Base-by-base conservation (phyloP, 2,329 filamentous ascomycete genomes). In the Calcarisporium arbuscula region DNA sequence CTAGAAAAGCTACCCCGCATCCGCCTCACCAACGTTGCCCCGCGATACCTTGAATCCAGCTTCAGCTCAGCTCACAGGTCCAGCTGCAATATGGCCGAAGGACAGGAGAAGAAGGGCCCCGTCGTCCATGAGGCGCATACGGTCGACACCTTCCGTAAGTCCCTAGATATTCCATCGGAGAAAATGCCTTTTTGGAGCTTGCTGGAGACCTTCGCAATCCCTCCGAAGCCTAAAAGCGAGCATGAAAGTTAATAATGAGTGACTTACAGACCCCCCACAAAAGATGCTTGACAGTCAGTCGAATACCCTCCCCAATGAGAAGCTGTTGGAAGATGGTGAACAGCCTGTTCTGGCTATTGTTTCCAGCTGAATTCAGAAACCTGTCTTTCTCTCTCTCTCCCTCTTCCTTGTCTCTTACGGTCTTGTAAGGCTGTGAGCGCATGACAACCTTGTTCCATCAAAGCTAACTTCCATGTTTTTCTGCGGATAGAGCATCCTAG, bases 91-190 rank as follows among this genome's bases (percentile, higher is more conserved):
- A 74, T 75, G 71, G 64, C 64, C 52, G 62, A 53, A 43, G 58
- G 60, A 38, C 46, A 58, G 44, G n/a, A n/a, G n/a, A 48, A 48
- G 34, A 52, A 72, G 67, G 57, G 54, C 50, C 48, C 74, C 72
- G 30, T 80, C 51, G 82, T 88, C 51, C 70, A 72, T 42, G 84
- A 88, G 69, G 82, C 83, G 53, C 82, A 87, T 61, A 64, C 80
- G 54, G 82, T 87, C 49, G 80, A 85, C 61, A 88, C 82, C 15
- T 86, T 68, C 54, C 74, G 77, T 81, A 63, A 70, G 76, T 34
- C 35, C 37, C 5, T n/a, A n/a, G 14, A 12, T 15, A 6, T 8
- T 20, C 22, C 22, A 4, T 6, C 19, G 19, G 33, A 22, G 19
- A 26, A 17, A 17, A 5, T 15, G 19, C 23, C 23, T 14, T 12